Base-by-base conservation (phyloP, 2,329 filamentous ascomycete genomes). In the Stagonosporopsis chrysanthemi region DNA sequence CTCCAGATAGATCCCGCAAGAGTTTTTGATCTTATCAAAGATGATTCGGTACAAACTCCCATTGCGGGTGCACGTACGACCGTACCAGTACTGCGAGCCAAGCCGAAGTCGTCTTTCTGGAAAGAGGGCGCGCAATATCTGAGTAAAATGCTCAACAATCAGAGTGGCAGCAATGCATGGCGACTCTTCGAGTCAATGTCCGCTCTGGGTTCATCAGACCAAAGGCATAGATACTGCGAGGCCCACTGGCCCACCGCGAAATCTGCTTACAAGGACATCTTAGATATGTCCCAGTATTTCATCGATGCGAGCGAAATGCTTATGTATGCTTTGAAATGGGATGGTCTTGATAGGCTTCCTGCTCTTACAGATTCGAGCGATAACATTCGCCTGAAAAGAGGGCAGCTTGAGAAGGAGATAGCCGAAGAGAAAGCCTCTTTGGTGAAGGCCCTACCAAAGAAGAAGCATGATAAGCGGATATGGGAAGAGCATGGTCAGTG, bases 291-390 rank as follows among this genome's bases (percentile, higher is more conserved):
- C 8, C 14, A 17, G 8, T 40, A 29, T 15, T 55, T 49, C 9
- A 29, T 55, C 12, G 52, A 55, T 17, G 52, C 39, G 3, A 9
- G 36, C 1, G 52, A 55, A 26, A 38, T 55, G 44, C 7, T 55
- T 9, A 24, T 17, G 3, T 55, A 49, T 4, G 23, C 39, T 11
- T 11, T 26, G 22, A 31, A 38, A 19, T 55, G 52, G 52, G 39
- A 49, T 22, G 6, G 15, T 2, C 23, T 47, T 28, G 14, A 6
- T n/a, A 23, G 5, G 6, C 26, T 47, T 6, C 11, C 23, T 15
- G 8, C 6, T 15, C 39, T 28, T 12, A n/a, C 29, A 17, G 14
- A 26, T 12, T 14, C 44, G 6, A 47, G 44, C 33, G 49, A 39
- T 9, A 17, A 39, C 1, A 14, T 24, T 11, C 11, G 4, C 11